phyloP scores from a whole-genome alignment of 2,329 filamentous ascomycete genomes.

The Monilinia fructicola region DNA sequence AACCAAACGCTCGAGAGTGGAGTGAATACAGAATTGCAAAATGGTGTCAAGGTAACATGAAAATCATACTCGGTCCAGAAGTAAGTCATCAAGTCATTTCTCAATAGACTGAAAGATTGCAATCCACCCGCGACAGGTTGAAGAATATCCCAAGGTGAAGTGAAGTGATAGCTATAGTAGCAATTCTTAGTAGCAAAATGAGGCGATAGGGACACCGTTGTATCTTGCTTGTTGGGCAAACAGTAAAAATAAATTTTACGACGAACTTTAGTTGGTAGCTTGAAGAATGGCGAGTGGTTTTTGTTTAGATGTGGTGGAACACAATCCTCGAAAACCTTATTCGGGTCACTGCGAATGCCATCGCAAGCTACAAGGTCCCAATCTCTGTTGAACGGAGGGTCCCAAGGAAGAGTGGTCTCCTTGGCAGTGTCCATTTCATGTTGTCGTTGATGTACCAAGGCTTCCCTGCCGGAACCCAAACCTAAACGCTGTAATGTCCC shows the following conservation, averaged over 20 bases:
- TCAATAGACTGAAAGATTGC: constrained; percentile 28
- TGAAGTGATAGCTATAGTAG: constrained; percentile 34
- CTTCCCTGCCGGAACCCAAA: neutral
- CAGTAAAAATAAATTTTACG: constrained; percentile 35
- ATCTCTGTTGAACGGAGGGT: constrained; percentile 25
- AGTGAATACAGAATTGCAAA: constrained; percentile 33
- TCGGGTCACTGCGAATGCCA: neutral
- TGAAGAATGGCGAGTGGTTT: constrained; percentile 25
- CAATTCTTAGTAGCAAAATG: constrained; percentile 33
- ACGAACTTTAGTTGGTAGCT: constrained; percentile 30
- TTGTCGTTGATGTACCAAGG: neutral
- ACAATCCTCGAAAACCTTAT: constrained; percentile 9
- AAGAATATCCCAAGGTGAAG: constrained; percentile 34
- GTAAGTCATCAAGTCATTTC: constrained; percentile 38
- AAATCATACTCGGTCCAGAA: constrained; percentile 40
- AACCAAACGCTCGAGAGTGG: constrained; percentile 38
- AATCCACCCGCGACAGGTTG: constrained; percentile 32
- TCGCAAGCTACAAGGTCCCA: constrained; percentile 25
- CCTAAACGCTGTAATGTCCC: neutral
- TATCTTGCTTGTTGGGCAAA: constrained; percentile 29
- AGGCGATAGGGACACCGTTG: constrained; percentile 35
- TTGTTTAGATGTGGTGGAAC: neutral
- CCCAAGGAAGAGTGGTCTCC: constrained; percentile 15
- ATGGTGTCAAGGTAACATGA: constrained; percentile 37
- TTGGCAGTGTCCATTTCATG: neutral